Evolutionary conservation across 2,329 filamentous ascomycete genomes (phyloP).

Genomic region (Diaporthe citriasiana): DNA sequence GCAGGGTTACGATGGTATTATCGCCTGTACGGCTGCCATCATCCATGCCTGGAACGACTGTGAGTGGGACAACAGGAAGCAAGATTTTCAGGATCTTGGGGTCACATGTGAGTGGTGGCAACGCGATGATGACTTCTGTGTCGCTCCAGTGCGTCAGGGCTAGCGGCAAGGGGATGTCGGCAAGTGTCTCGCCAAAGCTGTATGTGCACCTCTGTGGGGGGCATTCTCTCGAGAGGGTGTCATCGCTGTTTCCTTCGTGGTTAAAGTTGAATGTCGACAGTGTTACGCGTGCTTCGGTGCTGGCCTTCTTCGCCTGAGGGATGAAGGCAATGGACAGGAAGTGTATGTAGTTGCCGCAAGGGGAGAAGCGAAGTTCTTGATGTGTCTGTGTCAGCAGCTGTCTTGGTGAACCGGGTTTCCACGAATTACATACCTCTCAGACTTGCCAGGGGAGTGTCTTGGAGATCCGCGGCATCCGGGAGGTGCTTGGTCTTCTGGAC

Average conservation of each 20-base stretch:
- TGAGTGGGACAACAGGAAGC: not conserved
- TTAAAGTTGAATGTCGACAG: not conserved
- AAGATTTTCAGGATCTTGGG: conserved; percentile 22
- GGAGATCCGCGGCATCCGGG: not conserved
- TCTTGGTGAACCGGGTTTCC: too few relatives aligned
- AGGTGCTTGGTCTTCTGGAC: conserved; percentile 7
- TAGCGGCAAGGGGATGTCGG: not conserved
- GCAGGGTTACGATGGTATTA: not conserved
- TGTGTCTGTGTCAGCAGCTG: not conserved
- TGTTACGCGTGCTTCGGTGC: not conserved
- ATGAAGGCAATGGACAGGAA: conserved; percentile 17
- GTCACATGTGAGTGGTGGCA: conserved; percentile 22
- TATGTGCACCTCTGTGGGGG: conserved; percentile 1
- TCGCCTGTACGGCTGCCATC: not conserved
- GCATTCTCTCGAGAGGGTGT: not conserved
- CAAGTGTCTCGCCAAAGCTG: conserved; percentile 5
- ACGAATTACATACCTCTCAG: not conserved
- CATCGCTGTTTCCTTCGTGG: not conserved
- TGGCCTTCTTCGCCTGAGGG: not conserved
- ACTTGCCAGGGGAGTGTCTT: not conserved
- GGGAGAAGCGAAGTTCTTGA: conserved; percentile 21
- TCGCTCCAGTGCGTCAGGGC: conserved; percentile 28
- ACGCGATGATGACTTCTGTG: conserved; percentile 9
- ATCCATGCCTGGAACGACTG: not conserved
- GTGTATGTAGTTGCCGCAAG: conserved; percentile 20